A percentile compares a stretch with the other conserved stretches of the same genome.
Evolutionary conservation across 768 basidiomycete species (phyloP).

Genomic region (Leccinum rimulosum): DNA sequence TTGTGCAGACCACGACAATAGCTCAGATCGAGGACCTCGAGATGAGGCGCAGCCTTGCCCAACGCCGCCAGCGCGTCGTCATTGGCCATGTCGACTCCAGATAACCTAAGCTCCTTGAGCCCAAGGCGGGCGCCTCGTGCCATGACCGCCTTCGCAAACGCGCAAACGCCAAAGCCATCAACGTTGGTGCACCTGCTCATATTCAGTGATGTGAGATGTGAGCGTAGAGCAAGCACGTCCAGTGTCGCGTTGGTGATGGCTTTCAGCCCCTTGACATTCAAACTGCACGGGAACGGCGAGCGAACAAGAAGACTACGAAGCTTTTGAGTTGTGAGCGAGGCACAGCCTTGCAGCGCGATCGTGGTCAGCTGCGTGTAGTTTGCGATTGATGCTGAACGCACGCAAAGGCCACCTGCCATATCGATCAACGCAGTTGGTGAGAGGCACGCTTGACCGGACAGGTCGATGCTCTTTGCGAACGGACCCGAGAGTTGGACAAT

Average conservation of each 20-base stretch:
- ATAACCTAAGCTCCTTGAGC: conserved; percentile 63
- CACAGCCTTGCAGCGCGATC: conserved; percentile 74
- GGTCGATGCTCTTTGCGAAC: conserved; percentile 34
- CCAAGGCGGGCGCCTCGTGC: no score
- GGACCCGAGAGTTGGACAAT: conserved; percentile 57
- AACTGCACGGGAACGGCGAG: conserved; percentile 54
- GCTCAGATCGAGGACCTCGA: conserved; percentile 81
- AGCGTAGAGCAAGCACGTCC: conserved; percentile 26
- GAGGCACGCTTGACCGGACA: no score
- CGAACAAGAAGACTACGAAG: conserved; percentile 68
- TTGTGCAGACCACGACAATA: conserved; percentile 39
- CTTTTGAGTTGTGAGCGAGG: conserved; percentile 57
- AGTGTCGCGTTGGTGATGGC: conserved; percentile 75
- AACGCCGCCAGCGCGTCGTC: conserved; percentile 61
- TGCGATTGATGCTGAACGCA: conserved; percentile 32
- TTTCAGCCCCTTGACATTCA: conserved; percentile 66
- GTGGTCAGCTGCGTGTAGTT: conserved; percentile 64
- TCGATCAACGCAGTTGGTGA: conserved; percentile 36
- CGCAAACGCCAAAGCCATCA: no score
- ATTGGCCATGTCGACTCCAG: conserved; percentile 59
- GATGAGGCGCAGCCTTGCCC: conserved; percentile 63
- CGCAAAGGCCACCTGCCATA: conserved; percentile 53
- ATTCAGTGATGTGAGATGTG: no score
- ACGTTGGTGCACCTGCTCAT: no score
- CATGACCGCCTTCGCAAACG: no score